These are phyloP conservation scores for Suillus cothurnatus DNA, from an alignment of 768 basidiomycete genomes.

Conservation along the genomic window DNA sequence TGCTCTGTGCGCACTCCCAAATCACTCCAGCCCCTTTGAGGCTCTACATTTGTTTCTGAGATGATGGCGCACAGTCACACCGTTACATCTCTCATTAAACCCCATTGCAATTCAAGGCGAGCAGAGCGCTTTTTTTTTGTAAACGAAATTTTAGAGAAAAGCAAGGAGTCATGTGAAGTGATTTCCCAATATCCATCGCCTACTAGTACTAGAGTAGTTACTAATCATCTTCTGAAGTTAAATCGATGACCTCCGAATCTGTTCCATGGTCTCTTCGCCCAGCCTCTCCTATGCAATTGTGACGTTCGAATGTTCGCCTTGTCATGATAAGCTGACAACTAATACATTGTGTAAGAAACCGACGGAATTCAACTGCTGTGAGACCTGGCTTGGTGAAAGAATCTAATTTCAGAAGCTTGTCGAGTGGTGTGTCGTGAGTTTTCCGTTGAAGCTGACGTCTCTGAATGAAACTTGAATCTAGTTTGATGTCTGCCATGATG, in stretches of 20 bases:
- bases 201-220: too few species aligned
- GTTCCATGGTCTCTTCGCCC: too few species aligned
- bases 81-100: too few species aligned
- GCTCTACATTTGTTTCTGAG: too few species aligned
- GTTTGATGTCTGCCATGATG: not conserved
- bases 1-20: too few species aligned
- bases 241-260: not conserved
- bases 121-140: too few species aligned
- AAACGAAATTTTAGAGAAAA: too few species aligned
- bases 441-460: not conserved
- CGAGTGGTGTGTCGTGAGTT: not conserved
- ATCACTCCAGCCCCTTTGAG: too few species aligned
- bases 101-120: too few species aligned
- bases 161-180: too few species aligned
- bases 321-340: conserved; percentile 3
- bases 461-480: not conserved
- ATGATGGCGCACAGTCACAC: too few species aligned
- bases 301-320: not conserved
- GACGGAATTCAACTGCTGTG: not conserved
- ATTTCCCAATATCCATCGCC: too few species aligned
- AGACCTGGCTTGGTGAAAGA: not conserved
- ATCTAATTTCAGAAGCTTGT: not conserved
- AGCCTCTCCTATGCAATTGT: not conserved
- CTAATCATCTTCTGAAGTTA: not conserved
- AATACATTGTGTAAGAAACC: not conserved